phyloP scores from a whole-genome alignment of 305 asterid species.

The Rubia occidens region DNA sequence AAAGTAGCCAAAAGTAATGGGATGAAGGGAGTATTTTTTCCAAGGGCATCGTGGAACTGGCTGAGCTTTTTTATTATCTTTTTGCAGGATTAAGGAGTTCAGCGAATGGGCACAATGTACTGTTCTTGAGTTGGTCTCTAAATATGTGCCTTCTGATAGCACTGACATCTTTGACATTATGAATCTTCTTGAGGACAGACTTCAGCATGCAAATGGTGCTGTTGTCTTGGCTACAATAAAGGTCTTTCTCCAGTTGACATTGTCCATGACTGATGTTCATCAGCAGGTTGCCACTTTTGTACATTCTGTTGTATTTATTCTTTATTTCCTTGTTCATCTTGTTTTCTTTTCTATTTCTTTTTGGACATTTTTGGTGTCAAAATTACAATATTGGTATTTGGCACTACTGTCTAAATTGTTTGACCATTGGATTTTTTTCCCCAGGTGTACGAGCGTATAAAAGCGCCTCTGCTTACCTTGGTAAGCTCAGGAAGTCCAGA shows the following conservation, averaged over 20 bases:
- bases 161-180: constrained; percentile 95
- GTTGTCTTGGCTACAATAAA: constrained; percentile 95
- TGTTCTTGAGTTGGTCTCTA: constrained; percentile 82
- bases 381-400: neutral
- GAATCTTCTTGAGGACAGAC: constrained; percentile 99
- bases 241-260: constrained; percentile 82
- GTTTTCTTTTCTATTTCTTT: neutral
- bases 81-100: constrained; percentile 83
- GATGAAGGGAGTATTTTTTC: neutral
- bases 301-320: constrained; percentile 11
- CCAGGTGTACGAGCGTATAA: constrained; percentile 96
- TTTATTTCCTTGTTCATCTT: constrained; percentile 14
- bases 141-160: constrained; percentile 81
- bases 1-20: no score
- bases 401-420: constrained; percentile 1
- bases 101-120: constrained; percentile 97
- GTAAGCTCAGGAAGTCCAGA: constrained; percentile 99
- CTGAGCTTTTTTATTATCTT: constrained; percentile 17
- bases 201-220: constrained; percentile 99
- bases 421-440: neutral
- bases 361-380: neutral
- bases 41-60: neutral
- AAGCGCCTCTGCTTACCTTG: constrained; percentile 96
- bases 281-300: constrained; percentile 65
- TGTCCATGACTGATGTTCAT: constrained; percentile 98